Base-by-base conservation (phyloP, 768 basidiomycete species). In the Collybiopsis confluens region DNA sequence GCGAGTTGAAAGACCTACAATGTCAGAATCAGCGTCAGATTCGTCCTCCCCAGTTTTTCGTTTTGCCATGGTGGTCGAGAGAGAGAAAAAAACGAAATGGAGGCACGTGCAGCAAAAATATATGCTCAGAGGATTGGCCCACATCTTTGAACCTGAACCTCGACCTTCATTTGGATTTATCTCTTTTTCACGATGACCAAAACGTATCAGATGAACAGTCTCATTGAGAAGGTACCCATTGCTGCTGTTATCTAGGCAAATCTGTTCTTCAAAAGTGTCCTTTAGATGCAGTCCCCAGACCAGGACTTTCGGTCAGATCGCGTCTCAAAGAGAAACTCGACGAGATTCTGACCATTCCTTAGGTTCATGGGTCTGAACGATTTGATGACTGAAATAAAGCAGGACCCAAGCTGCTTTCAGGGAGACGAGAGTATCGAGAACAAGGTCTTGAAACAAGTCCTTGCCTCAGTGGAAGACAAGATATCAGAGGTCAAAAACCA, bases 401-500 rank as follows among this genome's bases (percentile, higher is more conserved):
- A 83, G 66, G 86, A 92, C 79, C 82, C 80, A 47, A 70, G 68
- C 45, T 84, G 79, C 45, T 93, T 94, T 67, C 71, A 82, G 10
- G 84, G 92, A 52, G 96, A 99, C 65, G 95, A 98, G 66, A 61
- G 76, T 4, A 81, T 86, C 28, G 97, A 99, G 75, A 83, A 75
- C 66, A 90, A 88, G 65, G 85, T 96, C 47, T 77, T 96, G 44
- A 82, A 81, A 38, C 85, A 89, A 66, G 93, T 98, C 1, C 76
- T 98, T 40, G 75, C 82, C 30, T 80, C 98, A 18, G 87, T 98
- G 4, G 89, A 91, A 64, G 97, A 99, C 72, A 88, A 87, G 70
- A 98, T 95, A 60, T 93, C 93, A 7, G 97, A 99, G 74, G 97
- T 98, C 59, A 98, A 98, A 77, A 97, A 97, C 64, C 88, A 92